A percentile compares a stretch with the other conserved stretches of the same genome.
phyloP scores from a whole-genome alignment of 768 basidiomycete genomes.

The Auriscalpium vulgare region DNA sequence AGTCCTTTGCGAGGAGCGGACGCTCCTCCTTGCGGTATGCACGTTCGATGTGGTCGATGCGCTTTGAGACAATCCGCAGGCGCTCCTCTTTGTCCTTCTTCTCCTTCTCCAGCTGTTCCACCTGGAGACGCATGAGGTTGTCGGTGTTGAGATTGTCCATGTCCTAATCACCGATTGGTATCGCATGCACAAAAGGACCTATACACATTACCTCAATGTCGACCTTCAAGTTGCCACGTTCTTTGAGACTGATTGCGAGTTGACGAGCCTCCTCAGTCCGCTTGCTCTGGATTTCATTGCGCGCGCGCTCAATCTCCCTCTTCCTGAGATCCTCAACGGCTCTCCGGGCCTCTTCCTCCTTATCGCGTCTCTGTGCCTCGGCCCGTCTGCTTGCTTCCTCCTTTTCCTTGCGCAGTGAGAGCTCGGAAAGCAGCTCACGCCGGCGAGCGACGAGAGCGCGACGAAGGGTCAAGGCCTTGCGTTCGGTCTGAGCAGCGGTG shows the following conservation, averaged over 20 bases:
- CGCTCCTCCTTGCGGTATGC: conserved; percentile 91
- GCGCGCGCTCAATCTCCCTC: conserved; percentile 56
- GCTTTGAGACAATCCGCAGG: conserved; percentile 76
- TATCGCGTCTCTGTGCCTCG: conserved; percentile 54
- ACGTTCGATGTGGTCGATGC: conserved; percentile 92
- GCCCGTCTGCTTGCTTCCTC: conserved; percentile 78
- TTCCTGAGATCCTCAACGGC: conserved; percentile 56
- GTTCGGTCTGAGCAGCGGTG: conserved; percentile 61
- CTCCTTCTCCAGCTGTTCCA: conserved; percentile 94
- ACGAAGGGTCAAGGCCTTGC: conserved; percentile 67
- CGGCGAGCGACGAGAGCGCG: conserved; percentile 81
- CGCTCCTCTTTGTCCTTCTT: conserved; percentile 81
- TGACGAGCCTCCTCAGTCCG: conserved; percentile 79
- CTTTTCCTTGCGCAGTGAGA: conserved; percentile 79
- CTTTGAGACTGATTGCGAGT: conserved; percentile 76
- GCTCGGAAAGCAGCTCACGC: conserved; percentile 76
- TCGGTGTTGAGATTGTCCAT: conserved; percentile 82
- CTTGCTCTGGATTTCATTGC: conserved; percentile 72
- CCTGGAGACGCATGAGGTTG: conserved; percentile 81
- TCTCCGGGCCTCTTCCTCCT: conserved; percentile 58
- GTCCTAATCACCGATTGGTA: conserved; percentile 36
- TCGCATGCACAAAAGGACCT: neutral
- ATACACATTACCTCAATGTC: conserved; percentile 53
- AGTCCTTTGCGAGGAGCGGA: conserved; percentile 79
- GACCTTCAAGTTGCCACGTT: conserved; percentile 65